A percentile compares a stretch with the other conserved stretches of the same genome.
These are phyloP conservation scores for Claviceps digitariae DNA, from an alignment of 2,329 filamentous ascomycete species.

Conservation along the genomic window DNA sequence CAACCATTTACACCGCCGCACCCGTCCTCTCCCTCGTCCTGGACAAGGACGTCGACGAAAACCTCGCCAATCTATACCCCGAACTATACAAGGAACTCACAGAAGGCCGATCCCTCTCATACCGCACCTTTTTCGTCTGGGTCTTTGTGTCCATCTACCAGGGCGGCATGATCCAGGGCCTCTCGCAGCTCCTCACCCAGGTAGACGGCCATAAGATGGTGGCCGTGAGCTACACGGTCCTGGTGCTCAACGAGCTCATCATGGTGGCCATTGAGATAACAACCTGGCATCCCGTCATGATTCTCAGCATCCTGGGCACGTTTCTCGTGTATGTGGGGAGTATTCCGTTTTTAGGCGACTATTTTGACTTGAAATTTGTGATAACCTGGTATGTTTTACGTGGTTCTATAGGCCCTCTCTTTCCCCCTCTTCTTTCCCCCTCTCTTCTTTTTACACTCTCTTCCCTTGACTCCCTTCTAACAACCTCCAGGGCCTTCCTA, in stretches of 20 bases:
- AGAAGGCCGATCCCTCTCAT: conserved; percentile 70
- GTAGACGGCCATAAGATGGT: conserved; percentile 67
- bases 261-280: conserved; percentile 97
- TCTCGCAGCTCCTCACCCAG: conserved; percentile 75
- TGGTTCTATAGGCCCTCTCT: neutral
- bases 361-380: conserved; percentile 76
- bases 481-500: conserved; percentile 54
- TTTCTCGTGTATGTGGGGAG: conserved; percentile 67
- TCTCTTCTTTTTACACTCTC: too few species aligned
- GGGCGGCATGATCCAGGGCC: conserved; percentile 87
- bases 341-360: conserved; percentile 75
- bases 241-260: conserved; percentile 85
- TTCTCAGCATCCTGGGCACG: conserved; percentile 70
- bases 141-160: conserved; percentile 92
- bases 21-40: conserved; percentile 90
- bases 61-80: conserved; percentile 85
- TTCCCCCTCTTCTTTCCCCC: neutral
- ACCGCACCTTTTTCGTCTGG: conserved; percentile 95
- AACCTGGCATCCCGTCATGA: conserved; percentile 94
- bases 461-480: conserved; percentile 8
- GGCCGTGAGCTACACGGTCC: conserved; percentile 77
- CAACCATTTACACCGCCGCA: conserved; percentile 85
- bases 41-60: conserved; percentile 90
- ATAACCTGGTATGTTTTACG: conserved; percentile 43
- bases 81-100: conserved; percentile 98